Conservation (phyloP, 768 basidiomycete genomes). For the Auricularia auricula-judae region DNA sequence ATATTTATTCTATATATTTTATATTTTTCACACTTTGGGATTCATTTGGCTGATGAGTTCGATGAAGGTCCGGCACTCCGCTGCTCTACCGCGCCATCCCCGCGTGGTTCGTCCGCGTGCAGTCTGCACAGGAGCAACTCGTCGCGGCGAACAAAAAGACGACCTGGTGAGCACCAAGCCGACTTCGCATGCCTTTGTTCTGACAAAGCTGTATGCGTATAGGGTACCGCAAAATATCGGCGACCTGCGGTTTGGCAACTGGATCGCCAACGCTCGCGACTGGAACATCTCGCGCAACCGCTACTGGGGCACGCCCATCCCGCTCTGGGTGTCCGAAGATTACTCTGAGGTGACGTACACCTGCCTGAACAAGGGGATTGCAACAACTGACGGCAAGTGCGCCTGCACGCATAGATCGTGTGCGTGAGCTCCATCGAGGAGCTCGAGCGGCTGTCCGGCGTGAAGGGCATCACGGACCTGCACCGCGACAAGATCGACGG, state of each 20-base stretch:
- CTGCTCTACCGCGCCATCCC: conserved; percentile 94
- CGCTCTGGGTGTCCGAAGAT: conserved; percentile 93
- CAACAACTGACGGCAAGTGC: background rate
- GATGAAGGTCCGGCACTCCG: conserved; percentile 76
- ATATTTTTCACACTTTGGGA: background rate
- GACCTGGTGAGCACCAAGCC: conserved; percentile 48
- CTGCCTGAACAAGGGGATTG: background rate
- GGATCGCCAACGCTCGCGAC: conserved; percentile 96
- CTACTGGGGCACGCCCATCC: conserved; percentile 98
- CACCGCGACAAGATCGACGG: conserved; percentile 93
- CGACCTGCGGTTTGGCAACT: conserved; percentile 90
- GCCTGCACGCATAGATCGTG: conserved; percentile 43
- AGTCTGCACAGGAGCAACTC: conserved; percentile 73
- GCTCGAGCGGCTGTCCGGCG: conserved; percentile 77
- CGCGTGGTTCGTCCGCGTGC: conserved; percentile 89
- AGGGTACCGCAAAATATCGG: conserved; percentile 91
- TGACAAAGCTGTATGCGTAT: conserved; percentile 5
- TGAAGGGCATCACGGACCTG: conserved; percentile 73
- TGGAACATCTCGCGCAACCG: conserved; percentile 99
- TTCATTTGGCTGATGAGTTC: conserved; percentile 3
- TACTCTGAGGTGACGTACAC: conserved; percentile 56
- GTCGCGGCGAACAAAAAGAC: conserved; percentile 86
- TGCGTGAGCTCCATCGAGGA: conserved; percentile 82
- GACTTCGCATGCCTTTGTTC: background rate
- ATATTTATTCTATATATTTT: too few relatives aligned